Base-by-base conservation (phyloP, 306 rosid species). In the Casuarina glauca region DNA sequence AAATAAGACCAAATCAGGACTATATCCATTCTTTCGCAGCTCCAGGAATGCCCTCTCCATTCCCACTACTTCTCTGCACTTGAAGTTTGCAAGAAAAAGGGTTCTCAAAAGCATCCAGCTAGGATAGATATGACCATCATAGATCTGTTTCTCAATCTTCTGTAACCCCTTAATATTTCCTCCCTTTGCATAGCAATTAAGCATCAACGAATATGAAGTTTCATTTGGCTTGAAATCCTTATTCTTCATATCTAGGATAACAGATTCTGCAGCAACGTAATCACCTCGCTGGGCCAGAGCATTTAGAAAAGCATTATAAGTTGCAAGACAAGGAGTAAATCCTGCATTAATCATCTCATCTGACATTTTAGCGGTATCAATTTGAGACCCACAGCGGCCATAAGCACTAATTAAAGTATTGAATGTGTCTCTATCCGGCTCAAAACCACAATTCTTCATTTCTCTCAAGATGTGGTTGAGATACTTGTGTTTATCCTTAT, bases 341-440 rank as follows among this genome's bases (percentile, higher is more conserved):
- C 98, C 97, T 10, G 93, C 93, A 64, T 77, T 82, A 72, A 91
- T 81, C 99, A 96, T 96, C 81, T 96, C 97, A 51, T 87, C 86
- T 3, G 87, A 88, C 97, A 91, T 86, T 66, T 89, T 88, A 6
- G 90, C 87, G 3, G 90, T 89, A 72, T 93, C 94, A 60, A 91
- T 85, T 74, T 91, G 93, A 42, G 98, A 87, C 60, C 96, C 99
- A 82, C 96, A 96, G 77, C 98, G 89, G 67, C 98, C 97, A 74
- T 91, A 93, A 17, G 97, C 91, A 44, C 97, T 91, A 69, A 96
- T 96, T 84, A 96, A 83, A 57, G 99, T 90, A 74, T 96, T 93
- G 83, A 91, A 96, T 6, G 99, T 96, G 86, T 96, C 97, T 80
- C 96, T 88, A 73, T 93, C 98, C 1, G 98, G 99, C 86, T 91